Conservation (phyloP, 305 asterid species). For the Solanum hybrid region DNA sequence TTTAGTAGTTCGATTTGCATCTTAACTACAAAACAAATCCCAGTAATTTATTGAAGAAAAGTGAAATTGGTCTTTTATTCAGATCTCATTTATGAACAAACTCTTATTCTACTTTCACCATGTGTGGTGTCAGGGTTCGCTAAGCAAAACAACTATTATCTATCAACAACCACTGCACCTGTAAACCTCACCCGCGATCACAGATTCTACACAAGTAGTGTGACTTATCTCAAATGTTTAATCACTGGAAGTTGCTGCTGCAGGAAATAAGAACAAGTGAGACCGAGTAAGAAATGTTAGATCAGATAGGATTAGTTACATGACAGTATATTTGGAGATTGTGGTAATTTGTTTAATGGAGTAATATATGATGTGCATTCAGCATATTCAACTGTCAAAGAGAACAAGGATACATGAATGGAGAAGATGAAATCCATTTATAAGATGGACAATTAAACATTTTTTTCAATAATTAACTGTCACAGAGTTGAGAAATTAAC, state of each 20-base stretch:
- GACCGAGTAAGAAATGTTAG: neutral
- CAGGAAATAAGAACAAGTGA: neutral
- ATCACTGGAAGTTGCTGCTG: neutral
- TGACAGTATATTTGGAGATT: neutral
- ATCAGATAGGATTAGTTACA: neutral
- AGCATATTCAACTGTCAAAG: neutral
- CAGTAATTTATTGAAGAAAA: neutral
- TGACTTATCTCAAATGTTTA: neutral
- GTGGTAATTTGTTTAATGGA: neutral
- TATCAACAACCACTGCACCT: neutral
- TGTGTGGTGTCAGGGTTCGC: neutral
- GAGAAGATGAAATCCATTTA: neutral
- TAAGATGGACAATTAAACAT: neutral
- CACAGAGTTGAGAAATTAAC: neutral
- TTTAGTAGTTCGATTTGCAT: neutral
- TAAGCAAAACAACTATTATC: neutral
- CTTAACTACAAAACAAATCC: neutral
- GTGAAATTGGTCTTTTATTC: neutral
- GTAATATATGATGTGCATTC: neutral
- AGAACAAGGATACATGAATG: neutral
- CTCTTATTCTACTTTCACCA: neutral
- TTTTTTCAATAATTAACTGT: neutral
- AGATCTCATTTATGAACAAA: neutral
- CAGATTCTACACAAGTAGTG: neutral
- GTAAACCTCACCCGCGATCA: neutral